Evolutionary conservation across 1,284 basidiomycete species (phyloP), one percentile per base, ranked within the genome.

Genomic region (Puccinia novopanici): DNA sequence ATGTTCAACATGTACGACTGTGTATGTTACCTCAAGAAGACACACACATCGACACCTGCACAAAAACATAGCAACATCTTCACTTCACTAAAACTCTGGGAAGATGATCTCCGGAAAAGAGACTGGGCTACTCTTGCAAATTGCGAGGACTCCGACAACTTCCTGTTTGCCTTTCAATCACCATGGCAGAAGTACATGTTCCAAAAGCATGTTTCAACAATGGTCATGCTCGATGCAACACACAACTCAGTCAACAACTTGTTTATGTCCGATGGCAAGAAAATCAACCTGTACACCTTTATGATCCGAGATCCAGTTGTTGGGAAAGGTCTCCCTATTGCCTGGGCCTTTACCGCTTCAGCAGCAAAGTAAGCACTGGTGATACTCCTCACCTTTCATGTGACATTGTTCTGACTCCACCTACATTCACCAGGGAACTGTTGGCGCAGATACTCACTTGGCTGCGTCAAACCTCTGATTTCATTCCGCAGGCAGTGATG

Each of bases 131-230:
- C 61, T 6, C 10, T 40, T 9, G 17, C 61, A 3, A 27, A 17
- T 10, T 5, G 9, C 61, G 22, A 19, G 17, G 19, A 37, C n/a
- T 37, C 30, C 61, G 30, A 10, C 24, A 27, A 65, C 40, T 65
- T 65, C 40, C 9, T 40, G 2, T 65, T 65, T 65, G 17, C n/a
- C 10, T 22, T 37, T 34, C 61, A 65, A 24, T 65, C 61, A 2
- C 61, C 61, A 19, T 65, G 61, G 61, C 61, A 65, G n/a, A 15
- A 27, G 37, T 17, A 65, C 8, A 45, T 27, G 61, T 40, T 65
- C 30, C 12, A 19, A 3, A 2, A 37, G 40, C 34, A 65, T 40
- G 61, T 30, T 5, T 5, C 8, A 10, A 27, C 30, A 2, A 37
- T 45, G 34, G 10, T 65, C 24, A 17, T 65, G 37, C 12, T 65